These are phyloP conservation scores for Xylaria polymorpha DNA, from an alignment of 2,329 filamentous ascomycete genomes.

Conservation along the genomic window DNA sequence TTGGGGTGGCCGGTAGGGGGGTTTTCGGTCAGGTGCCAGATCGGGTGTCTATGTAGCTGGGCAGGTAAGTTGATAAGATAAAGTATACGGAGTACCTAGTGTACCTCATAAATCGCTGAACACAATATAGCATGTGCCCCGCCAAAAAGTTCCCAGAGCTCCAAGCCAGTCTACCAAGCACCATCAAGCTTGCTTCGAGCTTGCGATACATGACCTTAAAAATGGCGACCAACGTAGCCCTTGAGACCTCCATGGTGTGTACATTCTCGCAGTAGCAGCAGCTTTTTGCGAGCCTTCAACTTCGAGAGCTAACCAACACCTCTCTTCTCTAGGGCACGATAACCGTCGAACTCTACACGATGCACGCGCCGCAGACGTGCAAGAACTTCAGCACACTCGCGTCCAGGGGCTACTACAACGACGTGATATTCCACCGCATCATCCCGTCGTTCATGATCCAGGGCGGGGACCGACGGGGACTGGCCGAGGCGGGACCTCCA, in stretches of 20 bases:
- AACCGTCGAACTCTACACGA: conserved; percentile 87
- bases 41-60: background rate
- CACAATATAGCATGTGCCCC: conserved; percentile 24
- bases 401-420: conserved; percentile 87
- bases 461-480: conserved; percentile 92
- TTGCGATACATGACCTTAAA: conserved; percentile 51
- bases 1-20: too few species aligned
- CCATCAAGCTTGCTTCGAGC: conserved; percentile 23
- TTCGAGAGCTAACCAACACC: background rate
- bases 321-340: conserved; percentile 74
- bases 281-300: background rate
- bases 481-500: conserved; percentile 86
- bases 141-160: conserved; percentile 34
- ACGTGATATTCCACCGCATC: conserved; percentile 88
- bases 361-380: conserved; percentile 90
- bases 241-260: conserved; percentile 87
- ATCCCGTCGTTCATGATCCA: conserved; percentile 98
- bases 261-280: background rate
- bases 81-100: too few species aligned
- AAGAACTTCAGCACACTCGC: conserved; percentile 87
- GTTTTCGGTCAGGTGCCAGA: background rate
- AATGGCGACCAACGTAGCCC: conserved; percentile 79
- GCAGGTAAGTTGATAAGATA: too few species aligned
- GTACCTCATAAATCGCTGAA: background rate
- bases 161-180: conserved; percentile 17